Base-by-base conservation (phyloP, 441 rosid genomes). In the Arabidopsis lyrata region DNA sequence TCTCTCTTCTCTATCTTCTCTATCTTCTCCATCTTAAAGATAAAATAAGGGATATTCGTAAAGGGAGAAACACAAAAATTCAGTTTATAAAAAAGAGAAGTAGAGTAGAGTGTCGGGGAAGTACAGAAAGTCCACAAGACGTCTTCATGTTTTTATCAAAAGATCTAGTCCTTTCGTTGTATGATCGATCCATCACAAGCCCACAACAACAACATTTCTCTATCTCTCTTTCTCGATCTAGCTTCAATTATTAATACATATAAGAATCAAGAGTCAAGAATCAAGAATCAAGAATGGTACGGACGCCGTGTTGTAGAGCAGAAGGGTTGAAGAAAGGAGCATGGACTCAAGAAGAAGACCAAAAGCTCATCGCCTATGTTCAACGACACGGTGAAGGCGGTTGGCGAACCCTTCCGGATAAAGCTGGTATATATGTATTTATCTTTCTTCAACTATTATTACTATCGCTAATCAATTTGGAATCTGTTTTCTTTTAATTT, bases 281-380 rank as follows among this genome's bases (percentile, higher is more conserved):
- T 77, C 45, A 77, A 38, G 48, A 70, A 55, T 45, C 59, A 63
- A 58, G 74, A 66, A 86, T 81, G 89, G 87, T 83, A 11, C 63
- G 86, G 10, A 78, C 81, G 3, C 84, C 86, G 1, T 82, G 85
- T 54, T 80, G 87, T 29, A 80, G 68, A 52, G 78, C 79, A 60
- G 72, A 55, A 10, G 87, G 86, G 20, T 50, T 86, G 66, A 86
- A 81, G 81, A 86, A 81, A 83, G 89, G 89, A 35, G 83, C 84
- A 9, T 83, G 89, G 89, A 83, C 81, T 7, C 80, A 81, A 8
- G 87, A 86, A 65, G 87, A 84, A 68, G 89, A 86, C 56, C 78
- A 75, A 76, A 83, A 81, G 68, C 87, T 86, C 63, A 39, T 84
- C 9, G 79, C 47, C 16, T 71, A 75, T 66, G 73, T 86, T 49